These are phyloP conservation scores for Sisymbrium irio DNA, from an alignment of 345 rosid species.

Conservation along the genomic window DNA sequence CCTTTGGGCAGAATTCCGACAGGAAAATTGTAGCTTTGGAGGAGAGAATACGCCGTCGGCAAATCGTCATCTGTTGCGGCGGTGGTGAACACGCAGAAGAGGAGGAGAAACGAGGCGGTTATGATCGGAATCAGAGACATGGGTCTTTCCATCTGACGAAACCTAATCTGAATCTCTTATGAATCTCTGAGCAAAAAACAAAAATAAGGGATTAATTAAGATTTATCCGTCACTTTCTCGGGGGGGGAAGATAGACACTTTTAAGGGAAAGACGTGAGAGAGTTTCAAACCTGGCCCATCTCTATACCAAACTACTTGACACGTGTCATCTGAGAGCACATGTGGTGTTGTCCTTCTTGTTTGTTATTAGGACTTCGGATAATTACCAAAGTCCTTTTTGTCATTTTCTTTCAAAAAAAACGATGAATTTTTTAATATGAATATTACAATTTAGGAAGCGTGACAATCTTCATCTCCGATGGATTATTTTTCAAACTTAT, in stretches of 20 bases:
- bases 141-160: neutral
- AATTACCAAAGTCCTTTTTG: neutral
- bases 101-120: constrained; percentile 24
- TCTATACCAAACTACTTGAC: neutral
- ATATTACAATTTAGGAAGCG: no score
- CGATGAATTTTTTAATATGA: neutral
- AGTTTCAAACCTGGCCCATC: constrained; percentile 5
- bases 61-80: constrained; percentile 21
- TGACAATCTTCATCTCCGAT: no score
- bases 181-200: neutral
- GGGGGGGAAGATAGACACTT: neutral
- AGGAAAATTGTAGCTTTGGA: constrained; percentile 69
- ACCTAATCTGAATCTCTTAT: neutral
- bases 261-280: constrained; percentile 17
- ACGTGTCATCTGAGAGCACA: neutral
- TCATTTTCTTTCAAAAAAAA: neutral
- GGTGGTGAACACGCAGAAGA: constrained; percentile 26
- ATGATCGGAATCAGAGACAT: constrained; percentile 23
- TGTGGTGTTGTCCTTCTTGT: no score
- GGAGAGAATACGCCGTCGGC: constrained; percentile 58
- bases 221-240: constrained; percentile 24
- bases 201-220: no score
- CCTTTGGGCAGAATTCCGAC: constrained; percentile 79
- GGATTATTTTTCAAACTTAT: no score
- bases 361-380: no score